phyloP scores from a whole-genome alignment of 805 yeast species.

The Yarrowia sp. region DNA sequence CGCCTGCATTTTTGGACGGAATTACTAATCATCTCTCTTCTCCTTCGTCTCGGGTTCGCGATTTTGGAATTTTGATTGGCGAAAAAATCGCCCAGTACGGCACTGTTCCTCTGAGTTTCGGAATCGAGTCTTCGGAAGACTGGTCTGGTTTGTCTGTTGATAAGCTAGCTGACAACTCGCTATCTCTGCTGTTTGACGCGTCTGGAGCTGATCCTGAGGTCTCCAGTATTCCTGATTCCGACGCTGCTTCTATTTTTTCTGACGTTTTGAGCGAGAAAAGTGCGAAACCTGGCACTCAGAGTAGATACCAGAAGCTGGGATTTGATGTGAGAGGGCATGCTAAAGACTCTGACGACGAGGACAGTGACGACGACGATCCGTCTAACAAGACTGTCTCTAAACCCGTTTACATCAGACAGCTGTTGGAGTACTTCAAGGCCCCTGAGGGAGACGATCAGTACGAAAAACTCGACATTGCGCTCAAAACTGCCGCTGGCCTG shows the following conservation, averaged over 20 bases:
- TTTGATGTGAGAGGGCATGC: constrained; percentile 45
- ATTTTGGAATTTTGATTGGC: constrained; percentile 44
- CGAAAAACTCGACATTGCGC: constrained; percentile 59
- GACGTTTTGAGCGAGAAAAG: not conserved
- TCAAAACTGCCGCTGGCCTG: constrained; percentile 62
- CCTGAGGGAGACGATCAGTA: constrained; percentile 55
- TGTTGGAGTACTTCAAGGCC: constrained; percentile 62
- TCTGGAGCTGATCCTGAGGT: not conserved
- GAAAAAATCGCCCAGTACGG: constrained; percentile 43
- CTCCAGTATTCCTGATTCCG: not conserved
- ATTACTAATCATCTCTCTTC: constrained; percentile 43
- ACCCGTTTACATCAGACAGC: constrained; percentile 77
- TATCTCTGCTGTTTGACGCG: constrained; percentile 11
- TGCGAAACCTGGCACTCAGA: not conserved
- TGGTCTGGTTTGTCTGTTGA: constrained; percentile 30
- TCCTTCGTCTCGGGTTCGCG: constrained; percentile 41
- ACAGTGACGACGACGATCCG: constrained; percentile 48
- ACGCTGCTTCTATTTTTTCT: constrained; percentile 1
- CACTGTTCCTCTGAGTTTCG: constrained; percentile 48
- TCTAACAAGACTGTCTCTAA: constrained; percentile 52
- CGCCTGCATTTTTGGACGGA: constrained; percentile 46
- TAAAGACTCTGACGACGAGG: constrained; percentile 54
- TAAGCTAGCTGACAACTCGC: not conserved
- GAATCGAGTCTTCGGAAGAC: constrained; percentile 39
- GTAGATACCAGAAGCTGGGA: constrained; percentile 38